Conservation (phyloP, 345 rosid species). For the Bruguiera parviflora region DNA sequence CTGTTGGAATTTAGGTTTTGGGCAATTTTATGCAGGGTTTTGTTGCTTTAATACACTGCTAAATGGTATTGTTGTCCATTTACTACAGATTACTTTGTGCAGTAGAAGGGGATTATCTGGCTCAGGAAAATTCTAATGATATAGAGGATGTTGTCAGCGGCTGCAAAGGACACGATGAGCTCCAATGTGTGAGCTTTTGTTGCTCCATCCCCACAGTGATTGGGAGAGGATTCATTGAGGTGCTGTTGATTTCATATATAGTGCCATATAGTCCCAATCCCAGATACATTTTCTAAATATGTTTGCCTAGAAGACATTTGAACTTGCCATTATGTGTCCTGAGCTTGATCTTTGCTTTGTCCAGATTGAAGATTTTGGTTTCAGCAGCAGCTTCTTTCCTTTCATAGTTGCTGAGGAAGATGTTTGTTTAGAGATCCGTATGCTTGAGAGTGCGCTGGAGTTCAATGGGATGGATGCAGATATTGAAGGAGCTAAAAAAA, state of each 20-base stretch:
- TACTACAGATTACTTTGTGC: conserved; percentile 75
- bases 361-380: conserved; percentile 89
- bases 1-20: conserved; percentile 7
- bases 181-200: conserved; percentile 55
- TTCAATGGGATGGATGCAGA: conserved; percentile 47
- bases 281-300: no score
- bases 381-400: conserved; percentile 88
- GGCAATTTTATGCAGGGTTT: not conserved
- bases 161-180: conserved; percentile 46
- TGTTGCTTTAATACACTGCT: conserved; percentile 3
- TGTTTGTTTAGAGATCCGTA: conserved; percentile 82
- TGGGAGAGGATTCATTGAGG: conserved; percentile 99
- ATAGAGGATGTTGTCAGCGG: conserved; percentile 38
- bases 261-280: no score
- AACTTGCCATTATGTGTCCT: not conserved
- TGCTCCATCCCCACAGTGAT: conserved; percentile 58
- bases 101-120: conserved; percentile 78
- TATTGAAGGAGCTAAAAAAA: conserved; percentile 24
- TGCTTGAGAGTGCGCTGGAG: conserved; percentile 68
- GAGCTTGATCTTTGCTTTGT: conserved; percentile 26
- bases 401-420: conserved; percentile 85
- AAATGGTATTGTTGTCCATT: not conserved
- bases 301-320: not conserved
- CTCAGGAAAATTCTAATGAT: conserved; percentile 56
- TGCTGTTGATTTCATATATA: conserved; percentile 21